A percentile compares a stretch with the other conserved stretches of the same genome.
Evolutionary conservation across 805 yeast species (phyloP).

Genomic region (Brettanomyces naardenensis): DNA sequence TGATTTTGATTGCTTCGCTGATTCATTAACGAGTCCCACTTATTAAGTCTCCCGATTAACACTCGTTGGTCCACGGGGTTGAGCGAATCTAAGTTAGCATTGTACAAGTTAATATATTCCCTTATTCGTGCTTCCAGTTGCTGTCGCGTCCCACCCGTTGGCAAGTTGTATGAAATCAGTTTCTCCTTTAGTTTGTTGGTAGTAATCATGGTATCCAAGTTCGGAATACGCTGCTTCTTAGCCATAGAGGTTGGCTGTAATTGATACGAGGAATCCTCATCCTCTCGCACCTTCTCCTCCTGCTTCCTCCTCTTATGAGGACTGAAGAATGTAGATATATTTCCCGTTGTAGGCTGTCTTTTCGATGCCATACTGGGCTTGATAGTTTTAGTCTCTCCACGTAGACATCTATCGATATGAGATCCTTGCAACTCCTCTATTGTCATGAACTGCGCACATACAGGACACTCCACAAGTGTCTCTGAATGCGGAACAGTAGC

Average conservation of each 20-base stretch:
- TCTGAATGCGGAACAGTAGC: slow-evolving; percentile 5
- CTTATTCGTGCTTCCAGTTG: slow-evolving; percentile 65
- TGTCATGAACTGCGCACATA: slow-evolving; percentile 51
- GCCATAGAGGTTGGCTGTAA: slow-evolving; percentile 15
- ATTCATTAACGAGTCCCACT: slow-evolving; percentile 53
- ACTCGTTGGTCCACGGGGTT: slow-evolving; percentile 52
- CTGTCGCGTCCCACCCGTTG: slow-evolving; percentile 53
- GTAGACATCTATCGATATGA: slow-evolving; percentile 58
- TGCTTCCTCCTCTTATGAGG: slow-evolving; percentile 1
- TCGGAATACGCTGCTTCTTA: slow-evolving; percentile 38
- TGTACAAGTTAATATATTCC: slow-evolving; percentile 71
- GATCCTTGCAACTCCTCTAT: slow-evolving; percentile 44
- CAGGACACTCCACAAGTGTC: slow-evolving; percentile 53
- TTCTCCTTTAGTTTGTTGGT: slow-evolving; percentile 55
- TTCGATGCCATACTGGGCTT: background rate
- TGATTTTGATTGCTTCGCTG: slow-evolving; percentile 15
- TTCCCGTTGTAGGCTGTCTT: slow-evolving; percentile 5
- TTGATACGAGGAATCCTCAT: slow-evolving; percentile 12
- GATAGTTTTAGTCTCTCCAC: slow-evolving; percentile 13
- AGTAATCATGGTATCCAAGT: slow-evolving; percentile 54
- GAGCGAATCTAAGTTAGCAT: slow-evolving; percentile 70
- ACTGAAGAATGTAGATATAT: slow-evolving; percentile 11
- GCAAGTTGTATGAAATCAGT: slow-evolving; percentile 44
- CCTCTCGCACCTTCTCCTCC: no score
- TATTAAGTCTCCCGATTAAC: slow-evolving; percentile 45